Conservation (phyloP, 345 rosid genomes). For the Erysimum cheiranthoides region DNA sequence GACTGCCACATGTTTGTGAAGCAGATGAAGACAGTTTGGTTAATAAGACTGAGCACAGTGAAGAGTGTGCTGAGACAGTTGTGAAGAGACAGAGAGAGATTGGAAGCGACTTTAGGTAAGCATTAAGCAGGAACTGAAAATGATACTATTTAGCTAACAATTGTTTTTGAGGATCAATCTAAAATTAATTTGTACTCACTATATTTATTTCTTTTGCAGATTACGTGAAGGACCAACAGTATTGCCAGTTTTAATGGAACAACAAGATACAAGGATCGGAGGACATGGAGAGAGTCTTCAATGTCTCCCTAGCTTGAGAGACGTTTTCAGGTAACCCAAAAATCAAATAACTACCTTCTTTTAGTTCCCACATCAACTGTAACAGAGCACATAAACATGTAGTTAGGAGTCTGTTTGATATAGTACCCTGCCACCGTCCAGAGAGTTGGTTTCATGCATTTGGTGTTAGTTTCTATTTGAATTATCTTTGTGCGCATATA, state of each 20-base stretch:
- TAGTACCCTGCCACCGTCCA: not conserved
- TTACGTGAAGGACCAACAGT: too few relatives aligned
- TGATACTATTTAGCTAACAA: not conserved
- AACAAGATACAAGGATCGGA: too few relatives aligned
- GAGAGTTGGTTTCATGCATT: not conserved
- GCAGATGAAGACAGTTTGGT: not conserved
- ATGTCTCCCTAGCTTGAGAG: not conserved
- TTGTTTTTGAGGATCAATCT: not conserved
- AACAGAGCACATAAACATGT: too few relatives aligned
- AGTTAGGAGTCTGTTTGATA: not conserved
- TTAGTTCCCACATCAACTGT: not conserved
- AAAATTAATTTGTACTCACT: too few relatives aligned
- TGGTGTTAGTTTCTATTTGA: not conserved
- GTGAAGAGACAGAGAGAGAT: not conserved
- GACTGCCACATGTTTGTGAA: conserved; percentile 1
- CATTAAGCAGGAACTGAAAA: too few relatives aligned
- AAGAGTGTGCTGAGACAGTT: not conserved
- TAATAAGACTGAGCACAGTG: not conserved
- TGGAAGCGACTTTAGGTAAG: not conserved
- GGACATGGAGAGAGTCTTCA: too few relatives aligned
- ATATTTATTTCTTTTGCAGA: too few relatives aligned
- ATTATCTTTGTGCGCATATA: not conserved
- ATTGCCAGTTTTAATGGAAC: too few relatives aligned
- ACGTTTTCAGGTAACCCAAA: not conserved
- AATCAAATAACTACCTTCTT: not conserved